Conservation (phyloP, 176 grass and related monocot genomes). For the Oryza officinalis region DNA sequence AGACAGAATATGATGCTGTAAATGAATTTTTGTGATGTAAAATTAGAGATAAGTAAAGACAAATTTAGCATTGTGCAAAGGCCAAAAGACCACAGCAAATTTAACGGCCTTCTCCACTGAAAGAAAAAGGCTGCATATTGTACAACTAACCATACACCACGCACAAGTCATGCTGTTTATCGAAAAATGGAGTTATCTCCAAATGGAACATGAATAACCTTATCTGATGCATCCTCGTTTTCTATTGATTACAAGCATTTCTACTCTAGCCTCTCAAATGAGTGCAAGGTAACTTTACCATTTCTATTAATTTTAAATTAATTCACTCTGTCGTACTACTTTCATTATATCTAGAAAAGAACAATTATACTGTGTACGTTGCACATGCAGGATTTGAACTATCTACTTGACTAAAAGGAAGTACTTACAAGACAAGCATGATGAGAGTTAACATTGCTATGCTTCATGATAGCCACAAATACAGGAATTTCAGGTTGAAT, state of each 20-base stretch:
- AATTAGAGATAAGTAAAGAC: neutral
- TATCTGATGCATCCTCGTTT: neutral
- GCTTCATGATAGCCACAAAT: conserved; percentile 32
- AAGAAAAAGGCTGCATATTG: neutral
- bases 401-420: neutral
- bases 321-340: neutral
- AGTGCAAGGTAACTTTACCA: neutral
- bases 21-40: neutral
- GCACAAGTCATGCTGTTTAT: neutral
- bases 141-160: neutral
- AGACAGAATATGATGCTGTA: neutral
- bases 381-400: neutral
- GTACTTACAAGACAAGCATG: conserved; percentile 19
- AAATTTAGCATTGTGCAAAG: neutral
- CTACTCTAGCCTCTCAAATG: neutral
- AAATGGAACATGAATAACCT: neutral
- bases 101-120: neutral
- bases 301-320: no score
- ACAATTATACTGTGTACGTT: neutral
- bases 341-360: neutral
- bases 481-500: conserved; percentile 19
- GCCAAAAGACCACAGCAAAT: neutral
- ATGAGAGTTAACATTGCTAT: neutral
- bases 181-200: neutral
- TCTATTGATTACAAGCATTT: neutral